Percentiles rank a stretch among this genome's conserved stretches.
Conservation (phyloP, 768 basidiomycete species). For the Paxillus rubicundulus region DNA sequence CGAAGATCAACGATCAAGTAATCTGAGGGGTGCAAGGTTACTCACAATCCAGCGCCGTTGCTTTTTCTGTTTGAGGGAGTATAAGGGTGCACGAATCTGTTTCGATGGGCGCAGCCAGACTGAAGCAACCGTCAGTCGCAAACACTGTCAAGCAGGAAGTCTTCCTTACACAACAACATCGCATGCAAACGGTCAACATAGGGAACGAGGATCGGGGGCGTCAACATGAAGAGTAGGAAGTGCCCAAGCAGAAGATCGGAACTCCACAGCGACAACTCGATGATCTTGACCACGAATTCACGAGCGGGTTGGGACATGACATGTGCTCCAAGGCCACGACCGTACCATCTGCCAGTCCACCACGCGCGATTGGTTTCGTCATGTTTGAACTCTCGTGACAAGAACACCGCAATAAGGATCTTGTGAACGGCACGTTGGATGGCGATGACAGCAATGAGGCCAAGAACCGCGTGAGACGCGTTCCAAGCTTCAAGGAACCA, state of each 20-base stretch:
- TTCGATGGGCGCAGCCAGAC: constrained; percentile 96
- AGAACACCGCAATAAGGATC: constrained; percentile 88
- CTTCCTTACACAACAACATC: constrained; percentile 75
- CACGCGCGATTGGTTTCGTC: constrained; percentile 98
- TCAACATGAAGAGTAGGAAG: constrained; percentile 86
- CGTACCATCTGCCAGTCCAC: constrained; percentile 99
- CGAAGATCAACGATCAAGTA: constrained; percentile 7
- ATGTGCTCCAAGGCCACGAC: constrained; percentile 84
- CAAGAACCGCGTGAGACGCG: constrained; percentile 88
- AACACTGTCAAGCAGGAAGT: constrained; percentile 7
- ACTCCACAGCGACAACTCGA: constrained; percentile 93
- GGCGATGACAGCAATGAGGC: constrained; percentile 85
- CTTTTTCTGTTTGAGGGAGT: constrained; percentile 83
- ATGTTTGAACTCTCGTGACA: constrained; percentile 98
- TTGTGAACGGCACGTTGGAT: constrained; percentile 95
- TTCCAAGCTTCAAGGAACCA: constrained; percentile 97
- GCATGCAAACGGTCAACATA: constrained; percentile 92
- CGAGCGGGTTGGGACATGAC: constrained; percentile 98
- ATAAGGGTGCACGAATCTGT: constrained; percentile 90
- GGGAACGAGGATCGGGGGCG: constrained; percentile 84
- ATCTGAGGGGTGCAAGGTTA: constrained; percentile 10
- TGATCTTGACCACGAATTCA: constrained; percentile 97
- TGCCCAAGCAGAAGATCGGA: constrained; percentile 90
- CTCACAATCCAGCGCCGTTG: constrained; percentile 88
- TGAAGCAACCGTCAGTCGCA: constrained; percentile 31